Evolutionary conservation across 1,284 basidiomycete genomes (phyloP), one percentile per base, ranked within the genome.

Genomic region (Pterulicium gracile): DNA sequence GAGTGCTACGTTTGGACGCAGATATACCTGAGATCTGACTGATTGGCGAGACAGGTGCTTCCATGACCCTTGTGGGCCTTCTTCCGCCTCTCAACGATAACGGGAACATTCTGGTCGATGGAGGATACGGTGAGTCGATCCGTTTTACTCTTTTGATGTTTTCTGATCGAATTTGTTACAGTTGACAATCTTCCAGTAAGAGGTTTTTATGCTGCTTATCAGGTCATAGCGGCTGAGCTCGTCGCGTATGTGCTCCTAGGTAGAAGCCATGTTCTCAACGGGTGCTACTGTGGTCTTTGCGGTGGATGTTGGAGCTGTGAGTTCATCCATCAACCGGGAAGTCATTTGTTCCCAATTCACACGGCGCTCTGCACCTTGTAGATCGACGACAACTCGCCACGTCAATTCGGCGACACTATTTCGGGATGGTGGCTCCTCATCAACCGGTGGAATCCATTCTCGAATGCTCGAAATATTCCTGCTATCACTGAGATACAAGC

Each of bases 391-490:
- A 98, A 95, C 50, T 91, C 88, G 1, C 91, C 94, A 0, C 77
- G 95, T 35, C 84, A 88, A 55, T 98, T 95, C 61, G 94, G 95
- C 3, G 96, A 99, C 57, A 86, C 89, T 0, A 75, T 99, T 1
- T 97, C 94, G 2, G 96, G 96, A 18, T 97, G 92, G 84, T 98
- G 92, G 90, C 77, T 98, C 14, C 70, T 98, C 48, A 62, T 98
- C 49, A 96, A 95, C 62, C 73, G 91, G 49, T 96, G 81, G 79
- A 94, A 94, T 60, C 92, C 91, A 0, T 94, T 94, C 60, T 88
- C 87, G 35, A 82, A 78, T 57, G 79, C 84, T 44, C 71, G 79
- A 50, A 80, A 76, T 49, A 81, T 98, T 4, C 90, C 94, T 20
- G 86, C 87, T 14, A 96, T 98, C 61, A 92, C 96, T 1, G 95